phyloP scores from a whole-genome alignment of 371 early-diverging fungal genomes.

The Chytridium lagenaria region DNA sequence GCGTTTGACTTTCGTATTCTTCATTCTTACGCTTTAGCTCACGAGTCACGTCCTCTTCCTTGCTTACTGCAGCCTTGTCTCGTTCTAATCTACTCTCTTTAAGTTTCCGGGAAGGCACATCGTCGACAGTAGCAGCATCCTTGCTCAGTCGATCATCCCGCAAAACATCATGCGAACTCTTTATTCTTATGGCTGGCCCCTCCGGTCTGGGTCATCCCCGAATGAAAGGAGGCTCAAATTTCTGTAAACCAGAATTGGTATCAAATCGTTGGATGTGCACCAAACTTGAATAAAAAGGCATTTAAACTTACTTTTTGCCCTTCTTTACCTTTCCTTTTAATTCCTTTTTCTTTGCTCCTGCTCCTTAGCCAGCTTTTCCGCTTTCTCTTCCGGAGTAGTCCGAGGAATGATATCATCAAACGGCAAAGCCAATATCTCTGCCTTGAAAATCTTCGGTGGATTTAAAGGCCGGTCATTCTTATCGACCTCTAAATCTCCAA shows the following conservation, averaged over 20 bases:
- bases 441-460: conserved; percentile 71
- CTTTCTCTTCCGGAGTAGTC: conserved; percentile 66
- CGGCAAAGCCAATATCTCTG: conserved; percentile 82
- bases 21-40: conserved; percentile 31
- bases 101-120: conserved; percentile 17
- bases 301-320: conserved; percentile 55
- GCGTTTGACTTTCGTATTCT: background rate
- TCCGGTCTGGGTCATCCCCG: conserved; percentile 75
- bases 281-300: background rate
- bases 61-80: conserved; percentile 27
- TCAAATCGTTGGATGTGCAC: background rate
- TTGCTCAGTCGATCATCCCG: conserved; percentile 60
- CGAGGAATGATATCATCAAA: conserved; percentile 92
- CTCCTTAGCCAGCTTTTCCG: conserved; percentile 41
- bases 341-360: conserved; percentile 46
- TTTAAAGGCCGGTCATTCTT: conserved; percentile 81
- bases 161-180: conserved; percentile 83
- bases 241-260: conserved; percentile 43
- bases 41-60: conserved; percentile 41
- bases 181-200: conserved; percentile 54
- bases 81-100: conserved; percentile 9
- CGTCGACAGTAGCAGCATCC: conserved; percentile 42
- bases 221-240: conserved; percentile 85
- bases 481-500: conserved; percentile 81
- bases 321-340: conserved; percentile 56